Base-by-base conservation (phyloP, 2,329 filamentous ascomycete genomes). In the Ilyonectria robusta region DNA sequence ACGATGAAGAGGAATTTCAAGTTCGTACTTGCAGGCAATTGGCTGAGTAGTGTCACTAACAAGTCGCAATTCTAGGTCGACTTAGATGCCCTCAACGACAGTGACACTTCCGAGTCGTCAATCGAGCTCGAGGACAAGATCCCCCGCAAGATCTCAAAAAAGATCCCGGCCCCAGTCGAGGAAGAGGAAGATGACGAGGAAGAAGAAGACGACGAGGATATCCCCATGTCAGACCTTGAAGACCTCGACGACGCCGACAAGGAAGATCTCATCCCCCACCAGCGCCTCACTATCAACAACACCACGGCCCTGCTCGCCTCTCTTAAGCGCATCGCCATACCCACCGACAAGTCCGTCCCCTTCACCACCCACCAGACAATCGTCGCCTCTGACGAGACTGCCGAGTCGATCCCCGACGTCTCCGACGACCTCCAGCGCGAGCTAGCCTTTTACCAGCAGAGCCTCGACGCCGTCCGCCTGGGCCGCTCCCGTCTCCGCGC, bases 271-370 rank as follows among this genome's bases (percentile, higher is more conserved):
- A 90, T 97, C 68, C 94, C 94, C 17, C 93, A 97, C 83, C 94
- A 96, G 79, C 93, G 94, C 75, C 91, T 98, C 72, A 98, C 95
- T 59, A 98, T 98, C 84, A 98, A 99, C 88, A 99, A 99, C 85
- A 95, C 93, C 60, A 86, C 93, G 72, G 96, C 95, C 37, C 93
- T 99, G 58, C 89, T 90, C 72, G 87, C 93, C 73, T 91, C 94
- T 13, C 87, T 97, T 69, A 92, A 93, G 77, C 94, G 95, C 75
- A 94, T 97, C 79, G 72, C 80, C 46, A 84, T 96, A 59, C 89
- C 93, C 15, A 89, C 89, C 62, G 85, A 85, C 73, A 86, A 88
- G 61, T 87, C 88, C 70, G 90, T 93, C 21, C 88, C 93, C 50
- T 99, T 99, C 84, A 92, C 91, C 69, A 90, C 92, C 75, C 93